Base-by-base conservation (phyloP, 2,329 filamentous ascomycete species). In the Claviceps spartinae region DNA sequence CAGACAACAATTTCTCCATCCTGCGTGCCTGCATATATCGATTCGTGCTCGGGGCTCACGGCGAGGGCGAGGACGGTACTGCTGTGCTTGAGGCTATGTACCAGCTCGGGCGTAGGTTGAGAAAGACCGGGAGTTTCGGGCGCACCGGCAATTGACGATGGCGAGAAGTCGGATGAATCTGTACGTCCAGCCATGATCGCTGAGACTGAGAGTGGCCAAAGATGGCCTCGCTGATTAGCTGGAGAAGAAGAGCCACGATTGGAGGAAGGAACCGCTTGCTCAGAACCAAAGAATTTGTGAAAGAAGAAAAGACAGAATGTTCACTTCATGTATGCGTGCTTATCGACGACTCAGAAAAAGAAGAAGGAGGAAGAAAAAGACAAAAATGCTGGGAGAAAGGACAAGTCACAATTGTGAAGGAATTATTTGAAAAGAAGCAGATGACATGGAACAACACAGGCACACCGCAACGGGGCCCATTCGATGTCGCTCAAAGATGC, bases 1-100 rank as follows among this genome's bases (percentile, higher is more conserved):
- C 89, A 98, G 45, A 90, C 84, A 46, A 94, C 76, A 55, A 98
- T 95, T 70, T 96, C 88, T 55, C 93, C 93, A 56, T 88, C 86
- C 65, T 96, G 89, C 1, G 93, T 90, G 42, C 93, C 93, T 18
- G 91, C 90, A 67, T 88, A 98, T 51, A 98, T 85, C 63, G 83
- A 84, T 49, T 85, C 79, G 57, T 88, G 79, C 47, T 85, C 77
- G 49, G 87, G 77, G 53, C 88, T 89, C 24, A 95, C 81, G 4
- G 83, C 87, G 52, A 98, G 77, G 8, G 88, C 82, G 49, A 98
- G 81, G 47, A 94, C 86, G 2, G 85, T 88, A 66, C 82, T 86
- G 62, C 82, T 78, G 64, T 91, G 86, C 62, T 82, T 77, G 56
- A 94, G 78, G 58, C 82, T 82, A 65, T 94, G 88, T 53, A 83